phyloP scores from a whole-genome alignment of 805 yeast genomes.

The Phaffomyces opuntiae region DNA sequence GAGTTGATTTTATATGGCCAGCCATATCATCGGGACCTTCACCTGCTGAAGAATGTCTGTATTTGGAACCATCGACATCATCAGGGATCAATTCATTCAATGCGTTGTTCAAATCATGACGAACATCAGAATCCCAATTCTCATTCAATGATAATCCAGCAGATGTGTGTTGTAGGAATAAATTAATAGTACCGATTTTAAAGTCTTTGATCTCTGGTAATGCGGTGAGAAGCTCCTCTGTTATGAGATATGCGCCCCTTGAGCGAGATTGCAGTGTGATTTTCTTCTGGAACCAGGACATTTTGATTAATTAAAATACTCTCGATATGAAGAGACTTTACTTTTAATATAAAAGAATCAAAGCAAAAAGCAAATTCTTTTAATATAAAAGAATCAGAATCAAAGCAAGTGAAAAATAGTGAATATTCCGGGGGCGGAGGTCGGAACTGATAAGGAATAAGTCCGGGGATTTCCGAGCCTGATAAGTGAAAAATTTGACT shows the following conservation, averaged over 20 bases:
- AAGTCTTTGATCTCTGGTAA: slow-evolving; percentile 55
- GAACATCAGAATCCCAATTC: slow-evolving; percentile 74
- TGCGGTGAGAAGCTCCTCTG: slow-evolving; percentile 51
- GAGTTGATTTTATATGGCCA: slow-evolving; percentile 61
- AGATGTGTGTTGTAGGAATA: slow-evolving; percentile 74
- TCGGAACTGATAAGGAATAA: background rate
- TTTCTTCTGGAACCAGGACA: slow-evolving; percentile 54
- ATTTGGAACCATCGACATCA: slow-evolving; percentile 25
- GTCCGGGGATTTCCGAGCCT: background rate
- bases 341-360: too few species aligned
- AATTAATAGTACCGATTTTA: slow-evolving; percentile 55
- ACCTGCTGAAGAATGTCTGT: slow-evolving; percentile 34
- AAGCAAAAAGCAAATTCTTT: too few species aligned
- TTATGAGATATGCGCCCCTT: slow-evolving; percentile 65
- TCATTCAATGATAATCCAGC: slow-evolving; percentile 75
- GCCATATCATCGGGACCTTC: slow-evolving; percentile 87
- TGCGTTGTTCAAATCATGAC: slow-evolving; percentile 58
- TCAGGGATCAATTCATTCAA: slow-evolving; percentile 67
- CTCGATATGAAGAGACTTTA: too few species aligned
- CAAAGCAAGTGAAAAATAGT: background rate
- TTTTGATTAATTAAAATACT: too few species aligned
- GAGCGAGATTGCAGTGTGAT: slow-evolving; percentile 49
- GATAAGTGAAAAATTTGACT: background rate
- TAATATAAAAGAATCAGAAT: too few species aligned
- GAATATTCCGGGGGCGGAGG: background rate